phyloP scores from a whole-genome alignment of 140 eudicot genomes.

The Ambrosia hybrid region DNA sequence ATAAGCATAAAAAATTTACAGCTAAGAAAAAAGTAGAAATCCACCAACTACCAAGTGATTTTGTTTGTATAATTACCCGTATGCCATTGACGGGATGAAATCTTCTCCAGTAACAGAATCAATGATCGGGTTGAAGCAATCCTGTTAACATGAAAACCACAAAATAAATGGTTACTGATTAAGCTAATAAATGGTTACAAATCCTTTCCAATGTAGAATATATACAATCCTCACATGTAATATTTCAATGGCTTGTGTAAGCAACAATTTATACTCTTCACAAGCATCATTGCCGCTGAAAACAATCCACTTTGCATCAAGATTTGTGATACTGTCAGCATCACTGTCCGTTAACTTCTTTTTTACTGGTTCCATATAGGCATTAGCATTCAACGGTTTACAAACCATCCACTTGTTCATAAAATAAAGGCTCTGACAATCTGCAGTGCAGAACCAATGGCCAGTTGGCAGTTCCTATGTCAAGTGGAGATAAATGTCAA shows the following conservation, averaged over 20 bases:
- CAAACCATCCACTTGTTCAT: slow-evolving; percentile 42
- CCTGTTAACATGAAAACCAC: slow-evolving; percentile 43
- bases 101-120: slow-evolving; percentile 63
- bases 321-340: slow-evolving; percentile 23
- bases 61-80: slow-evolving; percentile 51
- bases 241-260: slow-evolving; percentile 59
- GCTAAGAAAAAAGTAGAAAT: neutral
- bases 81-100: slow-evolving; percentile 74
- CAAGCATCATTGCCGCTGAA: slow-evolving; percentile 56
- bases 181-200: neutral
- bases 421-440: slow-evolving; percentile 54
- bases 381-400: slow-evolving; percentile 50
- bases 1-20: neutral
- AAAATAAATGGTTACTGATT: slow-evolving; percentile 5
- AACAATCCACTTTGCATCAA: slow-evolving; percentile 66
- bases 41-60: neutral
- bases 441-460: slow-evolving; percentile 66
- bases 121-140: slow-evolving; percentile 64
- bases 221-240: slow-evolving; percentile 59
- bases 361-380: neutral
- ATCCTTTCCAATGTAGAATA: neutral
- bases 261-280: slow-evolving; percentile 44
- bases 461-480: slow-evolving; percentile 71
- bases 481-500: no score
- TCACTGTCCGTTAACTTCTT: neutral